Evolutionary conservation across 768 basidiomycete species (phyloP), one percentile per base, ranked within the genome.

Genomic region (Hortiboletus campestris): DNA sequence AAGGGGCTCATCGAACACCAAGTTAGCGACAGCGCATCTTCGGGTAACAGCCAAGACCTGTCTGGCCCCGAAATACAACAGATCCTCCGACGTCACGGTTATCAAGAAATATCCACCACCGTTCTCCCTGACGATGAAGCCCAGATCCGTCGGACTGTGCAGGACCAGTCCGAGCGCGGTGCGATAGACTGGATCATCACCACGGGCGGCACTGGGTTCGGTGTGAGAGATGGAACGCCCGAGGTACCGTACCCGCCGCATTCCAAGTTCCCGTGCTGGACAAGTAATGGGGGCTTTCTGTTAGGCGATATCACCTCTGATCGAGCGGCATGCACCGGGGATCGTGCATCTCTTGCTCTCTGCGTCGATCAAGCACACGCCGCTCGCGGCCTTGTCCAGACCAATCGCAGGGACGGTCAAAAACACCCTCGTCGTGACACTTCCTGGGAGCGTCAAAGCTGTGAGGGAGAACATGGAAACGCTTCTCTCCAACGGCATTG

Each of bases 181-280:
- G 64, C 74, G n/a, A 71, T 87, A 14, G 85, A 92, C 67, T 85
- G 84, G 80, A 79, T 94, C 55, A 75, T 96, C 59, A 89, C 90
- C 7, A 89, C 89, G 0, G 93, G 93, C 17, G 93, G 93, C 6
- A 96, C 93, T 1, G 93, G 93, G 8, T 93, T 94, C 64, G 89
- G 91, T 1, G 75, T 81, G 31, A 75, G 88, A 60, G 93, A 96
- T 71, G 73, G 77, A 42, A 96, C 93, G 5, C 93, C 93, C 38
- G 91, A 96, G 80, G 92, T 89, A 43, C 13, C 28, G 34, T 44
- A 6, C 10, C 50, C n/a, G 1, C 36, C 19, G 12, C 36, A 7
- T 22, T 39, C 45, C 25, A 20, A 6, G 20, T 25, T 25, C 25
- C 25, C 25, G 25, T 6, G 25, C 25, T 25, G n/a, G 22, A 39